Evolutionary conservation across 345 rosid species (phyloP).

Genomic region (Dipteronia sinensis): DNA sequence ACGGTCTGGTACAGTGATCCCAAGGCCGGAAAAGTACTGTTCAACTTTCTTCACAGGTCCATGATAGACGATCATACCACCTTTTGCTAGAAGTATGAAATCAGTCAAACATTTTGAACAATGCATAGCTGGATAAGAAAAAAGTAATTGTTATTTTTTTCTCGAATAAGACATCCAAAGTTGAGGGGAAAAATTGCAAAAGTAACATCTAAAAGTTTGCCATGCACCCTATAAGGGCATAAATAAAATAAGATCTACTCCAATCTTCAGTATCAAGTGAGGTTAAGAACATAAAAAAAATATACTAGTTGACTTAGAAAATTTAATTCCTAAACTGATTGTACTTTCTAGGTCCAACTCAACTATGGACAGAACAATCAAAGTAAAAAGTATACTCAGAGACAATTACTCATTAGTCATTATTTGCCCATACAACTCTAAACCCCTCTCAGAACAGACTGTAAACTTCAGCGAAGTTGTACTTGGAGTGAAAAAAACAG

Average conservation of each 20-base stretch:
- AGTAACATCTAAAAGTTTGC: background rate
- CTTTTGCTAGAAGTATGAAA: constrained; percentile 84
- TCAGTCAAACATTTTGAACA: constrained; percentile 96
- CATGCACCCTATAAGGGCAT: background rate
- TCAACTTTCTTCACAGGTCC: constrained; percentile 81
- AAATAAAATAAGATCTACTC: too few relatives aligned
- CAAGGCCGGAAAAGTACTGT: constrained; percentile 74
- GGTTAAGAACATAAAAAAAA: too few relatives aligned
- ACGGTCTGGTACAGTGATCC: constrained; percentile 77
- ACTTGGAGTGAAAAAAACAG: background rate
- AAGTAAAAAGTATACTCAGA: too few relatives aligned
- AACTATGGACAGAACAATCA: too few relatives aligned
- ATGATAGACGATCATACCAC: constrained; percentile 78
- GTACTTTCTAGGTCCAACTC: too few relatives aligned
- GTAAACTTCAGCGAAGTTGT: background rate
- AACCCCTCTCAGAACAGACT: too few relatives aligned
- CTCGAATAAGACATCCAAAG: constrained; percentile 6
- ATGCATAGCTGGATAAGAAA: constrained; percentile 55
- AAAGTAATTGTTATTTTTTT: constrained; percentile 22
- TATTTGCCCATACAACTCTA: too few relatives aligned
- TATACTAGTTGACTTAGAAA: too few relatives aligned
- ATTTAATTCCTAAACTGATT: too few relatives aligned
- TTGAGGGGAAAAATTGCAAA: background rate
- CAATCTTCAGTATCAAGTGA: too few relatives aligned
- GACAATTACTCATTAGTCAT: too few relatives aligned